These are phyloP conservation scores for Puccinia novopanici DNA, from an alignment of 1,284 basidiomycete genomes.

Conservation along the genomic window DNA sequence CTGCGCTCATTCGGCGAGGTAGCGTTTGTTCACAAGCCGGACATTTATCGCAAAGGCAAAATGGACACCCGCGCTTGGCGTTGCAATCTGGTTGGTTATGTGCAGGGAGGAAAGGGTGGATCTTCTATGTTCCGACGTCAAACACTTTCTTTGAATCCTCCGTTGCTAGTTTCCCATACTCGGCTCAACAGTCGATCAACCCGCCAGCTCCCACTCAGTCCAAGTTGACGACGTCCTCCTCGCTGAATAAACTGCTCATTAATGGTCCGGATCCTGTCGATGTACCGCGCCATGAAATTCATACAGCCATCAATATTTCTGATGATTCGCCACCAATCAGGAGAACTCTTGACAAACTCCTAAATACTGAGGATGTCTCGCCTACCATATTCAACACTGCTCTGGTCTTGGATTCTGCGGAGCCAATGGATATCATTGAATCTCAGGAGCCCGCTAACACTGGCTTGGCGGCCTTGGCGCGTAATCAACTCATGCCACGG, in stretches of 20 bases:
- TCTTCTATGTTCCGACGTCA: neutral
- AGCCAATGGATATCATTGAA: neutral
- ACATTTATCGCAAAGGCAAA: neutral
- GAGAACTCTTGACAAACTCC: neutral
- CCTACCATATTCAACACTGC: neutral
- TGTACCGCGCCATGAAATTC: neutral
- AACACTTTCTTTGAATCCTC: slow-evolving; percentile 28
- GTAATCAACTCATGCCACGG: neutral
- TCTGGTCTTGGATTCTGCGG: neutral
- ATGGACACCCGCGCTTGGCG: neutral
- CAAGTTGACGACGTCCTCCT: neutral
- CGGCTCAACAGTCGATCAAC: neutral
- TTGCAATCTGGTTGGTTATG: slow-evolving; percentile 12
- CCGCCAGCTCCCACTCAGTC: neutral
- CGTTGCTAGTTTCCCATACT: slow-evolving; percentile 4
- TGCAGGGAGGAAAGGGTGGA: slow-evolving; percentile 24
- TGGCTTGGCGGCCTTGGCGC: neutral
- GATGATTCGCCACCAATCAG: neutral
- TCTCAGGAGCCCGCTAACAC: neutral
- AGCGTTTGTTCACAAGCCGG: slow-evolving; percentile 31
- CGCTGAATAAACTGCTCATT: neutral
- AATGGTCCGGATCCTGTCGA: neutral
- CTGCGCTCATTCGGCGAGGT: slow-evolving; percentile 33
- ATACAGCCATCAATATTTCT: too few species aligned
- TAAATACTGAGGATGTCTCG: neutral